Conservation (phyloP, 768 basidiomycete genomes). For the Xerocomus potaroensis region DNA sequence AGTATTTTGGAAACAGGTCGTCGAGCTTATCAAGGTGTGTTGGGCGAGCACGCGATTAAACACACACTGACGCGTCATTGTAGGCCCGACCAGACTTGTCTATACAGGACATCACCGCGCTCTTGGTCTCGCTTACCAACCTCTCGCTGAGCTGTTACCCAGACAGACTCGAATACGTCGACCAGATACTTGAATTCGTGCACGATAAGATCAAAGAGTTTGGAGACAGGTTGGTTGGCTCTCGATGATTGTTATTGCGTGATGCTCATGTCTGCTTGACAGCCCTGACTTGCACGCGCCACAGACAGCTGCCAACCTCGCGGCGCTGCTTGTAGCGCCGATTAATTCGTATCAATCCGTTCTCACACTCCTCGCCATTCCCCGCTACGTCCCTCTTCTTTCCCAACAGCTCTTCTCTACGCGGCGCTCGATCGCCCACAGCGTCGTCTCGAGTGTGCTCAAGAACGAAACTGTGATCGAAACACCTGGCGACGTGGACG, state of each 20-base stretch:
- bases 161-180: conserved; percentile 93
- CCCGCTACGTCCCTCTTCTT: conserved; percentile 81
- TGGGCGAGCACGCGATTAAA: background rate
- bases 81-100: conserved; percentile 96
- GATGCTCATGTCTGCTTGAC: conserved; percentile 2
- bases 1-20: conserved; percentile 98
- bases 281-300: conserved; percentile 87
- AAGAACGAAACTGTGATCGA: conserved; percentile 98
- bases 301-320: conserved; percentile 86
- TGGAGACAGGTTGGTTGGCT: conserved; percentile 57
- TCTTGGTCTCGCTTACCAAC: conserved; percentile 92
- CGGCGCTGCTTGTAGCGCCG: conserved; percentile 86
- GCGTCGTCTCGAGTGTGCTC: conserved; percentile 88
- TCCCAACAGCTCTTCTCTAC: conserved; percentile 85
- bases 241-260: background rate
- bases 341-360: conserved; percentile 97
- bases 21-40: conserved; percentile 91
- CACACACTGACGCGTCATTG: conserved; percentile 1
- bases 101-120: conserved; percentile 95
- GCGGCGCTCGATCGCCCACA: conserved; percentile 88
- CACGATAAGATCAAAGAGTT: conserved; percentile 83
- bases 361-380: conserved; percentile 94
- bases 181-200: conserved; percentile 90
- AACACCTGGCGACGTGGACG: conserved; percentile 89
- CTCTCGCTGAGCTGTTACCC: conserved; percentile 96